Evolutionary conservation across 2,329 filamentous ascomycete species (phyloP).

Genomic region (Podosphaera fusca): DNA sequence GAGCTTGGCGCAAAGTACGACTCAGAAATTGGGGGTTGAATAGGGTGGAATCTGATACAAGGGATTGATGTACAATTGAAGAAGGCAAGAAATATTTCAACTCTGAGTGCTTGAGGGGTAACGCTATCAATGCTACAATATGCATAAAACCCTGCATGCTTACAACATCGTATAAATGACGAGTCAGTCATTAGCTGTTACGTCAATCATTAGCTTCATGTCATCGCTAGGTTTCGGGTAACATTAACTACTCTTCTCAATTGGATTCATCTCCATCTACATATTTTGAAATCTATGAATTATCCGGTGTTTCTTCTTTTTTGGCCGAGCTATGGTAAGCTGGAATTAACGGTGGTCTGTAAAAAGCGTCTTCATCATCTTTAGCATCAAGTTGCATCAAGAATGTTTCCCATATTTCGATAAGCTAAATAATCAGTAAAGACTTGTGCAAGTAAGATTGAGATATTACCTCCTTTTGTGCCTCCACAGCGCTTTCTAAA

Average conservation of each 20-base stretch:
- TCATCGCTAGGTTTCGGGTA: too few species aligned
- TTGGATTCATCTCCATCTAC: neutral
- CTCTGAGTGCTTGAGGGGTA: neutral
- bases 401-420: conserved; percentile 96
- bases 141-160: neutral
- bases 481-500: conserved; percentile 86
- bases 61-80: neutral
- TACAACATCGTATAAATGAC: neutral
- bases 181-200: neutral
- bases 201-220: neutral
- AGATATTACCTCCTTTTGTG: conserved; percentile 73
- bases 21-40: neutral
- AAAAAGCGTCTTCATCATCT: conserved; percentile 53
- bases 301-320: neutral
- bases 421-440: conserved; percentile 21
- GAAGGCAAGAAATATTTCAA: neutral
- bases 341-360: conserved; percentile 26
- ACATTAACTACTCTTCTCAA: neutral
- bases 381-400: conserved; percentile 87
- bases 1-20: neutral
- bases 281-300: neutral
- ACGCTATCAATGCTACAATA: neutral
- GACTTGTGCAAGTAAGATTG: too few species aligned
- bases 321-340: neutral
- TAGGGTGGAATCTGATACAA: neutral